Evolutionary conservation across 2,329 filamentous ascomycete genomes (phyloP), one percentile per base, ranked within the genome.

Genomic region (Teratosphaeria destructans): DNA sequence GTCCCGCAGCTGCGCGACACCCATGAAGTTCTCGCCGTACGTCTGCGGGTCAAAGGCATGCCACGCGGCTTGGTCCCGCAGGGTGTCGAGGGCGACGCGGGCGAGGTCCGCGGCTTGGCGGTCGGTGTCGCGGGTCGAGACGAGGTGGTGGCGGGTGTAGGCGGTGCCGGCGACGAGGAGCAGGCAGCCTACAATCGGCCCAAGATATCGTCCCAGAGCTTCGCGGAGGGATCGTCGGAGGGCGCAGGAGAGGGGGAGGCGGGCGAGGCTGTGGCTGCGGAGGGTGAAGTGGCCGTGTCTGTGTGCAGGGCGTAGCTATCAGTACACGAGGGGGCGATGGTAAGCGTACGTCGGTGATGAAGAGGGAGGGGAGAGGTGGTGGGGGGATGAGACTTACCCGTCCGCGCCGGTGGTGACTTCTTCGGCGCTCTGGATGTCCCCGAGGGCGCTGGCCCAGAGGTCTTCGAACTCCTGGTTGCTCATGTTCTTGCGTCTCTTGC

Each of bases 401-500:
- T 84, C 78, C 53, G 77, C 77, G 52, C 75, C 79, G 65, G 77
- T 79, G 23, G 82, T 73, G 52, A 87, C 74, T 71, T 88, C 85
- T 54, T 88, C 85, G 57, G 81, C 78, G 23, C 76, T 75, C 47
- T 80, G 81, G 57, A 92, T 83, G 67, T 92, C 89, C 19, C 85
- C 86, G 59, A 92, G 82, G 2, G 89, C 89, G 62, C 83, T 83
- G 32, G 79, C 78, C 84, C 89, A 94, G 7, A 99, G 82, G 60
- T 96, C 90, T 66, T 97, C 90, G 69, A 99, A 96, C 71, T 97
- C 93, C 52, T 88, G 82, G 69, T 91, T 86, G 64, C 82, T 89
- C 83, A 96, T 89, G 64, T 87, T 86, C 77, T 89, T 93, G 72
- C 85, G 88, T 64, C 88, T 85, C 78, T 88, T 89, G 66, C 85